Evolutionary conservation across 176 grass and related monocot species (phyloP).

Genomic region (Eragrostis nindensis): DNA sequence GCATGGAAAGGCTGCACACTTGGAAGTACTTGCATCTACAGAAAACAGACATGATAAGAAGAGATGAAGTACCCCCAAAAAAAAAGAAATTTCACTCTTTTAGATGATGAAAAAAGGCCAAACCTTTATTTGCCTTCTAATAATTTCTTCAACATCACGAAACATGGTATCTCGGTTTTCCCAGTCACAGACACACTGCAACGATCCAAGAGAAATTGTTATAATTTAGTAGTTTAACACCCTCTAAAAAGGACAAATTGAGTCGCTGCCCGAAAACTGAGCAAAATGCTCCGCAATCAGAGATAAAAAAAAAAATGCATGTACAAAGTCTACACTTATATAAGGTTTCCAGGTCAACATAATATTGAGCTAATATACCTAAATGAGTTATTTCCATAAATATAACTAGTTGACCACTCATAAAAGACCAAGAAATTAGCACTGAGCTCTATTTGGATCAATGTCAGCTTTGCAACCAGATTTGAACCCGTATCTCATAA

Average conservation of each 20-base stretch:
- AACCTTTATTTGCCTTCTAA: conserved; percentile 89
- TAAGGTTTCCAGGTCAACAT: conserved; percentile 5
- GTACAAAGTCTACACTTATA: no score
- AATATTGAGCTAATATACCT: no score
- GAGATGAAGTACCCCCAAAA: neutral
- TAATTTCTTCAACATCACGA: conserved; percentile 80
- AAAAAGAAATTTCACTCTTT: neutral
- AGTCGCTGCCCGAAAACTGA: neutral
- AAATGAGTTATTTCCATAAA: neutral
- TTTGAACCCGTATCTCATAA: neutral
- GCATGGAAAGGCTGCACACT: conserved; percentile 98
- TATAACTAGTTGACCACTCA: neutral
- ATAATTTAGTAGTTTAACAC: neutral
- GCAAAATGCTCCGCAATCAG: neutral
- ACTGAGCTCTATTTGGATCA: neutral
- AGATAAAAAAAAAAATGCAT: neutral
- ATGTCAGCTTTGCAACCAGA: neutral
- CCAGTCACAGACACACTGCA: conserved; percentile 95
- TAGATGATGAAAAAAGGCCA: neutral
- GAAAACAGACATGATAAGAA: conserved; percentile 6
- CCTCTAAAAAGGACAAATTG: neutral
- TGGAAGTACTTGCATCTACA: conserved; percentile 64
- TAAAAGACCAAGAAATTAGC: neutral
- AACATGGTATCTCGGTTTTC: conserved; percentile 77
- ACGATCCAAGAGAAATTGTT: conserved; percentile 14